phyloP scores from a whole-genome alignment of 805 yeast species.

The Jamesozyma rosinii region DNA sequence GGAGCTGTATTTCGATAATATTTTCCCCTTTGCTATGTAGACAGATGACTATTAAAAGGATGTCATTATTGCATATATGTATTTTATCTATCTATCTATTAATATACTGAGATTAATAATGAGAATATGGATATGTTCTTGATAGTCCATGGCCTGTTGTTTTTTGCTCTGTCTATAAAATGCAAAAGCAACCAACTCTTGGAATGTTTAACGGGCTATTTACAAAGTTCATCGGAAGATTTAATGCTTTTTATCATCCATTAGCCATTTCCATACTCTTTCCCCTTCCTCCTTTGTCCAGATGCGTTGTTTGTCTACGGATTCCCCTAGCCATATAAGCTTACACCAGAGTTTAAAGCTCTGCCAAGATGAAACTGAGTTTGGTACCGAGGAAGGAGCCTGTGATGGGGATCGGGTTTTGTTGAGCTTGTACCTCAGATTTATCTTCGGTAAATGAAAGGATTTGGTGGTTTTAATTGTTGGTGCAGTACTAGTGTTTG shows the following conservation, averaged over 20 bases:
- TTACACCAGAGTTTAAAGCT: slow-evolving; percentile 9
- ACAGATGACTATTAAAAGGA: no score
- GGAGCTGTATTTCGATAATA: no score
- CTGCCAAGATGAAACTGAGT: neutral
- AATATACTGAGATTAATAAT: neutral
- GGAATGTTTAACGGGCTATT: no score
- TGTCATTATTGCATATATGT: neutral
- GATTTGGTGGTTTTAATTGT: neutral
- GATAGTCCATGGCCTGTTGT: no score
- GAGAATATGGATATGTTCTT: neutral
- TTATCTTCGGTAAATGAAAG: neutral
- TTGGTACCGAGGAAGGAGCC: neutral
- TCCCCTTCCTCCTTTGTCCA: slow-evolving; percentile 33
- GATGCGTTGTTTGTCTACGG: neutral
- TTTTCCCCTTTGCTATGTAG: no score
- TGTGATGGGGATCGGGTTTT: neutral
- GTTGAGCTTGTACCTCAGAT: neutral
- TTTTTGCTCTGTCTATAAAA: no score
- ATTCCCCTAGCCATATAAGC: slow-evolving; percentile 16
- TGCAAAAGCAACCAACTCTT: no score
- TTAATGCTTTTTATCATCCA: slow-evolving; percentile 33
- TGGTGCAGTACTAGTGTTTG: slow-evolving; percentile 10
- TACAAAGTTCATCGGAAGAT: no score
- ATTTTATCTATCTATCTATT: neutral
- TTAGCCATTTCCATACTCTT: slow-evolving; percentile 48